A percentile compares a stretch with the other conserved stretches of the same genome.
phyloP scores from a whole-genome alignment of 1,284 basidiomycete species.

The Cutaneotrichosporon sp. region DNA sequence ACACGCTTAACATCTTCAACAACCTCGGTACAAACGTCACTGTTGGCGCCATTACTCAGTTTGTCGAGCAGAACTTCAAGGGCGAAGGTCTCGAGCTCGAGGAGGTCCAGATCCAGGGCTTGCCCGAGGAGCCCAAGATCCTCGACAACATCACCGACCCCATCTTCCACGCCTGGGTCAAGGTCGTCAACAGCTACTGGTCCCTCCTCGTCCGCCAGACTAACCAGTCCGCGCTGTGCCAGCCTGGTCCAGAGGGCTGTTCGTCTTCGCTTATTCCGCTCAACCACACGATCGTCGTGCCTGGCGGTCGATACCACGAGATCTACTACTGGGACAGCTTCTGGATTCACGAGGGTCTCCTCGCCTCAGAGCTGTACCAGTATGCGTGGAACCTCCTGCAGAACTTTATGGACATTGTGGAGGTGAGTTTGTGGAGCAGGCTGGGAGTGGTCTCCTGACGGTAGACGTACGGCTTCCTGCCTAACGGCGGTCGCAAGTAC shows the following conservation, averaged over 20 bases:
- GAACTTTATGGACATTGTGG: constrained; percentile 90
- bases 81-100: constrained; percentile 81
- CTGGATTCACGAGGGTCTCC: constrained; percentile 79
- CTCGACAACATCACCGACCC: constrained; percentile 66
- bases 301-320: constrained; percentile 68
- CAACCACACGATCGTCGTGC: constrained; percentile 84
- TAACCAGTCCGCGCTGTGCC: constrained; percentile 64
- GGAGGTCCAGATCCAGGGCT: constrained; percentile 59
- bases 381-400: constrained; percentile 71
- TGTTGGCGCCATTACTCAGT: constrained; percentile 53
- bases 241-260: constrained; percentile 54
- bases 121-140: constrained; percentile 61
- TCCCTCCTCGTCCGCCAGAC: constrained; percentile 64
- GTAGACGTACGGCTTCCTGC: constrained; percentile 66
- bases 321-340: constrained; percentile 50
- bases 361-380: constrained; percentile 68
- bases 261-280: constrained; percentile 80
- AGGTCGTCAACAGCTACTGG: constrained; percentile 78
- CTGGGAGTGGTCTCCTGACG: background rate
- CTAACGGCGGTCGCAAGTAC: constrained; percentile 68
- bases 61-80: constrained; percentile 69
- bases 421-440: constrained; percentile 38
- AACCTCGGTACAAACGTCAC: constrained; percentile 57
- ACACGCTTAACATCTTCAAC: constrained; percentile 65
- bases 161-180: constrained; percentile 64